Evolutionary conservation across 2,329 filamentous ascomycete species (phyloP), one percentile per base, ranked within the genome.

Genomic region (Clonostachys rhizophaga): DNA sequence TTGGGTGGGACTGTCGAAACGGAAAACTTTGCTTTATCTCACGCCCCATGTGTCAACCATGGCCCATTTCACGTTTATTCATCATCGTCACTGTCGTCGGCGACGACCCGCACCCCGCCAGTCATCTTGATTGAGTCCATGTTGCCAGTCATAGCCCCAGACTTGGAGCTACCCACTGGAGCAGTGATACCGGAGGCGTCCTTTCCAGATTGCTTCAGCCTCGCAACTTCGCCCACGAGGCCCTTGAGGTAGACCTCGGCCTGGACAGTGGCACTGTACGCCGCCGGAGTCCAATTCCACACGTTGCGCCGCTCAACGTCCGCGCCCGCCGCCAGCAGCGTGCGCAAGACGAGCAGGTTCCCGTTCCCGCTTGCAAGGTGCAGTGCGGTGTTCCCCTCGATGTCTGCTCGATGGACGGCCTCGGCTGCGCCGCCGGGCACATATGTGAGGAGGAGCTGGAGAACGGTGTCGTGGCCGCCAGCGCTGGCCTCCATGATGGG

Each of bases 331-430:
- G 86, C 83, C 12, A 95, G 74, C 46, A 95, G 71, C 35, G 90
- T 86, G 40, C 90, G 76, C 47, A 95, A 68, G 1, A 89, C 86
- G 46, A 91, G 81, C 42, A 95, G 66, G 55, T 92, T 87, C 2
- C 90, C 90, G 57, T 88, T 88, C 42, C 86, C 86, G 58, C 84
- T 89, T 12, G 91, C 91, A 68, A 94, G 91, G 67, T 95, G 90
- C 40, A 95, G 72, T 1, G 89, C 87, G 3, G 89, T 95, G 61
- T 95, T 94, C n/a, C 90, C 90, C 49, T 86, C 79, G 2, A 75
- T 58, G 58, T 95, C 90, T 5, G 75, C 71, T 33, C 75, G 70
- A 42, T 72, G 72, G 7, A 87, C 75, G 4, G 79, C 76, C 1
- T 70, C 69, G 18, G 65, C 63, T 0, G 78, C 70, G 13, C 79